Evolutionary conservation across 2,329 filamentous ascomycete species (phyloP), one percentile per base, ranked within the genome.

Genomic region (Alternaria rosae): DNA sequence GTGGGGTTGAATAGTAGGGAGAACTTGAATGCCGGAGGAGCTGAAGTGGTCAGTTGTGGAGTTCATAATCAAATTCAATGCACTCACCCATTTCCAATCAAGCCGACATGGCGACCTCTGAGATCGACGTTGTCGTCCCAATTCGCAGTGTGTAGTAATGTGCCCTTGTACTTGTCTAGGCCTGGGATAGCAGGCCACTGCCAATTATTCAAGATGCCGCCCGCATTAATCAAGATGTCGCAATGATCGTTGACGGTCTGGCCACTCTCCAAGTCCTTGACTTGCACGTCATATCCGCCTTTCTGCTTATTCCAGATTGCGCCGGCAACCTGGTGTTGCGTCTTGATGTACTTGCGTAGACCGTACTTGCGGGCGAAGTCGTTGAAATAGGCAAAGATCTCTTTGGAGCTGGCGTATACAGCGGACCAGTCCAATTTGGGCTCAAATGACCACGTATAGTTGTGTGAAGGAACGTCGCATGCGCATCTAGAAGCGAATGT

Each of bases 91-190:
- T 83, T 86, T 15, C 86, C 87, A 52, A 88, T 83, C n/a, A 88
- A 72, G 6, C 82, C 82, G 23, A 87, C 84, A 10, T 78, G 77
- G 64, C 85, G 85, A 25, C 76, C 82, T 2, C 70, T 71, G 7
- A 86, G 74, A n/a, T 85, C 80, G 9, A 86, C 76, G 17, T 82
- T 79, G 6, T 84, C 73, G 1, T 85, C 82, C 86, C 86, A 90
- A 38, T 82, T 79, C 1, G 87, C 84, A 0, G 85, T 85, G 69
- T 89, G 87, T 44, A 88, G 80, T 5, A 88, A 73, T 8, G 76
- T 70, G 9, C 87, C 87, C 54, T 81, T 74, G 76, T 87, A 90
- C n/a, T 76, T 77, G 2, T 82, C 66, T 0, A 85, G 63, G 0
- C 86, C 87, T 0, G 83, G 80, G 21, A 88, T 82, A 17, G 82